Conservation (phyloP, 768 basidiomycete genomes). For the Cystobasidium onofrii region DNA sequence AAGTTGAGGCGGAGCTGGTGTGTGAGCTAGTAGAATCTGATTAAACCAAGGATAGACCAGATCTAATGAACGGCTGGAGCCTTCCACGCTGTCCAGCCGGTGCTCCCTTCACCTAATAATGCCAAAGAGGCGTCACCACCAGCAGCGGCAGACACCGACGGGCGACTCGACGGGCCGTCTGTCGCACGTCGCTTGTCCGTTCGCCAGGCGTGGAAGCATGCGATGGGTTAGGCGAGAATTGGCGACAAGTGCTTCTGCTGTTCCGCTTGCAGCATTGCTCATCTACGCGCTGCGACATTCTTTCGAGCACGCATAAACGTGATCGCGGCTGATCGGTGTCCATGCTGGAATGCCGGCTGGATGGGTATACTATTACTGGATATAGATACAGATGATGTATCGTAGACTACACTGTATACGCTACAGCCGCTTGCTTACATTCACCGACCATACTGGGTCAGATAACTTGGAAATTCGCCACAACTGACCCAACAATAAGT, state of each 20-base stretch:
- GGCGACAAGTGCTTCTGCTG: not conserved
- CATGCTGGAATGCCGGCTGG: not conserved
- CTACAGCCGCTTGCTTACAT: too few relatives aligned
- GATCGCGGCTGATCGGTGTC: not conserved
- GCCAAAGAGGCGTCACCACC: not conserved
- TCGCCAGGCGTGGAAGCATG: not conserved
- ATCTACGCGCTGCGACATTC: not conserved
- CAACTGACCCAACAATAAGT: not conserved
- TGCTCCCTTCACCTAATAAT: too few relatives aligned
- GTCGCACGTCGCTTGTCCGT: not conserved
- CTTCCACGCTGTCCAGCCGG: too few relatives aligned
- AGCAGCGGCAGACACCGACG: not conserved
- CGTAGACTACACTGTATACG: too few relatives aligned
- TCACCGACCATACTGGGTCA: too few relatives aligned
- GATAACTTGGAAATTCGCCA: too few relatives aligned
- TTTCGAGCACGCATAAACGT: not conserved
- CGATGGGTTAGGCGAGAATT: not conserved
- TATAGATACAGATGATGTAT: too few relatives aligned
- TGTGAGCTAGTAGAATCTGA: too few relatives aligned
- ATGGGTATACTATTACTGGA: not conserved
- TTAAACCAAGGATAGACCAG: too few relatives aligned
- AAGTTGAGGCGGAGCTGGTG: not conserved
- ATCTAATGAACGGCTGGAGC: too few relatives aligned
- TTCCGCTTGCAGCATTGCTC: not conserved
- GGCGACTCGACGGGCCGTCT: not conserved